These are phyloP conservation scores for Hymenoscyphus albidus DNA, from an alignment of 2,329 filamentous ascomycete genomes.

Conservation along the genomic window DNA sequence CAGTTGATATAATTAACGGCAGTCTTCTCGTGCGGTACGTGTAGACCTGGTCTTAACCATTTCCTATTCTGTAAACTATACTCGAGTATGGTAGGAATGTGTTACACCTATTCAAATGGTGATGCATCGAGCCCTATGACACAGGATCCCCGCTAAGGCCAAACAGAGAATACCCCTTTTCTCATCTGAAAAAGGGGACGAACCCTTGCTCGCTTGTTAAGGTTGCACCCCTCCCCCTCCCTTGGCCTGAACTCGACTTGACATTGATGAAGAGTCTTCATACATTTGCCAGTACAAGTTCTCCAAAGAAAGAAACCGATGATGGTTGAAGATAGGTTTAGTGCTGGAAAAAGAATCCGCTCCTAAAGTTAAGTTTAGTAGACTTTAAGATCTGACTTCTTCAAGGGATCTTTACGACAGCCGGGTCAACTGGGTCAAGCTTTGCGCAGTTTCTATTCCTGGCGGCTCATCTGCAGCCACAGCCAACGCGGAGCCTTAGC, in stretches of 20 bases:
- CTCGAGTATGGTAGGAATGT: too few species aligned
- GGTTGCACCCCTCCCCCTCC: background rate
- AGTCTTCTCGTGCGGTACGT: too few species aligned
- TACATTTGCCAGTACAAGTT: background rate
- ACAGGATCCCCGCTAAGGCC: background rate
- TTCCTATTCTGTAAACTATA: too few species aligned
- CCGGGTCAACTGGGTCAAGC: background rate
- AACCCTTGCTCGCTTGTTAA: background rate
- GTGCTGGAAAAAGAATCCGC: too few species aligned
- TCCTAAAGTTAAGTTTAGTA: background rate
- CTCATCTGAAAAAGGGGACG: background rate
- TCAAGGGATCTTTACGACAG: too few species aligned
- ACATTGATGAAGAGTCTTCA: background rate
- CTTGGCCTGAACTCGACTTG: background rate
- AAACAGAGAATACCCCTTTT: conserved; percentile 1
- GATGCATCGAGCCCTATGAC: background rate
- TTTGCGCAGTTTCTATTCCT: background rate
- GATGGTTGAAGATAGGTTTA: too few species aligned
- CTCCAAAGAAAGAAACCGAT: background rate
- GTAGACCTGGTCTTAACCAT: too few species aligned
- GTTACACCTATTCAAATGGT: too few species aligned
- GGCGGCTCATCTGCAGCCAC: background rate
- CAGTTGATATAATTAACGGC: too few species aligned
- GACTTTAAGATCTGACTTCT: background rate
- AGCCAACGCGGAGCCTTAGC: background rate